phyloP scores from a whole-genome alignment of 495 filamentous ascomycete species.

The Aspergillus ostianus region DNA sequence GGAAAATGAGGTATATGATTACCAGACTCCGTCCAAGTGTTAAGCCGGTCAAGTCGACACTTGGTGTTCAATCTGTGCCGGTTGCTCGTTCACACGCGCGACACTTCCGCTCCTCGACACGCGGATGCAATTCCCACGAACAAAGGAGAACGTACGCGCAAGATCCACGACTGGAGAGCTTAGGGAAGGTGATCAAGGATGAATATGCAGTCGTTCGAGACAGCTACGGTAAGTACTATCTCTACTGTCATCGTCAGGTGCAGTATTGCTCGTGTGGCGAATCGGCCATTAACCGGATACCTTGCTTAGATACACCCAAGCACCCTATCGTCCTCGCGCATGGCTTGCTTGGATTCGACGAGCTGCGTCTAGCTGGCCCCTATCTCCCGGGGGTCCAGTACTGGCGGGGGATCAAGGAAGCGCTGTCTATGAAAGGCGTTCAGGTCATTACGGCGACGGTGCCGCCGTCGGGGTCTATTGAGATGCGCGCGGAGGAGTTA shows the following conservation, averaged over 20 bases:
- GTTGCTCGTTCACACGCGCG: conserved; percentile 8
- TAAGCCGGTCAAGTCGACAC: not conserved
- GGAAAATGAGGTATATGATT: conserved; percentile 25
- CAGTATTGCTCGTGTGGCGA: not conserved
- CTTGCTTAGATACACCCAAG: conserved; percentile 54
- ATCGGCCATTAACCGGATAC: not conserved
- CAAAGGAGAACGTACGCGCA: conserved; percentile 16
- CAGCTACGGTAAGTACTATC: conserved; percentile 58
- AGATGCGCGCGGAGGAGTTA: conserved; percentile 68
- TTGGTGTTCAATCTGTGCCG: not conserved
- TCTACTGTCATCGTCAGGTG: too few relatives aligned
- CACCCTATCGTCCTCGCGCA: conserved; percentile 82
- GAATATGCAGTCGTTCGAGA: conserved; percentile 72
- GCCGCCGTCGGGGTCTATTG: conserved; percentile 75
- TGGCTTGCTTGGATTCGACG: conserved; percentile 87
- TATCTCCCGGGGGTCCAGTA: conserved; percentile 79
- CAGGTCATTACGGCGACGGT: conserved; percentile 82
- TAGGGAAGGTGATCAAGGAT: conserved; percentile 70
- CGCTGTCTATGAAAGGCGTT: conserved; percentile 65
- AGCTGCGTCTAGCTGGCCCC: conserved; percentile 68
- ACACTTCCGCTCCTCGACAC: conserved; percentile 13
- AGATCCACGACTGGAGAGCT: conserved; percentile 59
- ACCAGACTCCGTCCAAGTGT: conserved; percentile 4
- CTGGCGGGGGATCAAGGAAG: conserved; percentile 88
- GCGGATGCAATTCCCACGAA: conserved; percentile 10